phyloP scores from a whole-genome alignment of 768 basidiomycete species.

The Psilocybe tampanensis region DNA sequence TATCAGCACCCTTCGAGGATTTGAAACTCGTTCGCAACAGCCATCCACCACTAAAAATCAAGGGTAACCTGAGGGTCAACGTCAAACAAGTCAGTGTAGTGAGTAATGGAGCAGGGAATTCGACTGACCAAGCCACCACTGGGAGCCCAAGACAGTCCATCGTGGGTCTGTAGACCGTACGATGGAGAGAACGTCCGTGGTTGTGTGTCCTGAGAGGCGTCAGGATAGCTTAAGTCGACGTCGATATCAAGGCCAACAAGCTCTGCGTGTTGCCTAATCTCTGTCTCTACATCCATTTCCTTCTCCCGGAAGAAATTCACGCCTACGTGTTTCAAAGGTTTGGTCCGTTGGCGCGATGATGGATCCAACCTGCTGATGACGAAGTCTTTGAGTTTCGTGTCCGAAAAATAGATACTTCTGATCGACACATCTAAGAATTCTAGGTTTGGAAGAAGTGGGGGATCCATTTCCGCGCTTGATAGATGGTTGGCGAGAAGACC shows the following conservation, averaged over 20 bases:
- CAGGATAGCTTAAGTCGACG: background rate
- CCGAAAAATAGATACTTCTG: background rate
- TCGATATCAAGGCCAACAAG: background rate
- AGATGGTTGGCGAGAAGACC: background rate
- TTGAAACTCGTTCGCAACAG: no score
- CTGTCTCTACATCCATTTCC: background rate
- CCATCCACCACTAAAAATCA: no score
- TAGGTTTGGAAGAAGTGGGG: background rate
- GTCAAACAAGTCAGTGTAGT: no score
- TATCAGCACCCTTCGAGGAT: no score
- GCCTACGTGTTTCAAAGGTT: background rate
- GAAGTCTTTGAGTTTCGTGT: background rate
- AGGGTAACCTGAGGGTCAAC: no score
- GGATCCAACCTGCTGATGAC: background rate
- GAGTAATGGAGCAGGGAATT: no score
- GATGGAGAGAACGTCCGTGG: no score
- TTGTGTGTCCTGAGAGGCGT: no score
- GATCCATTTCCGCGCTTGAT: background rate
- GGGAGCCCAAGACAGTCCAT: no score
- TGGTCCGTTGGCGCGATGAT: no score
- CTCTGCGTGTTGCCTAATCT: background rate
- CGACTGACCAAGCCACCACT: no score
- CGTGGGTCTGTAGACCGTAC: no score
- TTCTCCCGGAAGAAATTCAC: background rate
- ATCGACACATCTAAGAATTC: background rate